A percentile compares a stretch with the other conserved stretches of the same genome.
Evolutionary conservation across 495 filamentous ascomycete genomes (phyloP).

Genomic region (Talaromyces stipitatus): DNA sequence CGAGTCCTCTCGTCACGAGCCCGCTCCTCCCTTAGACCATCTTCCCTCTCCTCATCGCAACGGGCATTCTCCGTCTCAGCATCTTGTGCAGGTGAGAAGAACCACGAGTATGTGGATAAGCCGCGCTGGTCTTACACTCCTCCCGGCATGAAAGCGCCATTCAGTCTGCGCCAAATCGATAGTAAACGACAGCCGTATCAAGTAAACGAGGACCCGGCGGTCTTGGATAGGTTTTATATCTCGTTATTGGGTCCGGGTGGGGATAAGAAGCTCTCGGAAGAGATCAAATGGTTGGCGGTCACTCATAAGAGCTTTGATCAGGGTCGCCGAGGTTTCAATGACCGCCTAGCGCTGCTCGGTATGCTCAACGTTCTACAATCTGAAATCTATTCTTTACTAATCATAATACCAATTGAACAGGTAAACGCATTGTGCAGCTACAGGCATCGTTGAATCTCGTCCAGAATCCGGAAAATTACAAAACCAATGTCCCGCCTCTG

Average conservation of each 20-base stretch:
- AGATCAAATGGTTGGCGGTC: constrained; percentile 93
- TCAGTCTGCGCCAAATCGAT: constrained; percentile 38
- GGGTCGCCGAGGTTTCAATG: constrained; percentile 87
- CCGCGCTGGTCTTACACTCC: constrained; percentile 85
- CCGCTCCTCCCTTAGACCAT: background rate
- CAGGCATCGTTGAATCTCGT: constrained; percentile 70
- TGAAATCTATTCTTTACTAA: background rate
- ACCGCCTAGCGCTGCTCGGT: constrained; percentile 87
- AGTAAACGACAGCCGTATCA: constrained; percentile 44
- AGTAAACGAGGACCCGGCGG: constrained; percentile 66
- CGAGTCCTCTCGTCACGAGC: constrained; percentile 2
- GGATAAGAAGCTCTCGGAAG: constrained; percentile 67
- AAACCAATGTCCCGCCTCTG: constrained; percentile 11
- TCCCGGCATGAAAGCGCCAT: constrained; percentile 65
- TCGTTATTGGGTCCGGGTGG: constrained; percentile 62
- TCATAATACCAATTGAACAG: constrained; percentile 30
- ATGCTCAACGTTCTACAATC: constrained; percentile 20
- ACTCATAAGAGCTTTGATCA: constrained; percentile 99
- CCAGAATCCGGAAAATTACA: constrained; percentile 27
- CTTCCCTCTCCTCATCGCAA: background rate
- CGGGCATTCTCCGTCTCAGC: background rate
- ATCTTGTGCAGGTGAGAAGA: background rate
- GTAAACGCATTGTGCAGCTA: constrained; percentile 71
- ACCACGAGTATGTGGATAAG: constrained; percentile 29
- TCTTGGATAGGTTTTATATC: constrained; percentile 68